Evolutionary conservation across 805 yeast species (phyloP).

Genomic region (Schwanniomyces sp.): DNA sequence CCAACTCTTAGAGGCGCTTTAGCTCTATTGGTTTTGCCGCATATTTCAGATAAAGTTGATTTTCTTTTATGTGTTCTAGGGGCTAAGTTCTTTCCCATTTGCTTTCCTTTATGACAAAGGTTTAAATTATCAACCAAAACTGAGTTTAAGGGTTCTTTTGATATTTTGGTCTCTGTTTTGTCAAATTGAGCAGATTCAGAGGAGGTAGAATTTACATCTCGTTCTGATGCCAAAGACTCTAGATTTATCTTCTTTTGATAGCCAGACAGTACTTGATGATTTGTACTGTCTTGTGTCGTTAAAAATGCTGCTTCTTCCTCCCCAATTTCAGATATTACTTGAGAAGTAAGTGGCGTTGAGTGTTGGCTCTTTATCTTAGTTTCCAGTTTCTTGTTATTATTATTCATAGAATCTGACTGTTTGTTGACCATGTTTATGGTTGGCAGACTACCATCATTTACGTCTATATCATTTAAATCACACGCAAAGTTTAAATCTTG

Average conservation of each 20-base stretch:
- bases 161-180: too few species aligned
- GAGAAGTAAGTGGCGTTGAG: neutral
- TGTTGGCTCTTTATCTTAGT: neutral
- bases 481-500: slow-evolving; percentile 5
- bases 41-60: slow-evolving; percentile 13
- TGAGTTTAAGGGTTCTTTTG: too few species aligned
- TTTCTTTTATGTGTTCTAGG: slow-evolving; percentile 2
- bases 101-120: too few species aligned
- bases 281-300: neutral
- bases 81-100: neutral
- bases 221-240: neutral
- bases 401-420: neutral
- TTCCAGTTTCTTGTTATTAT: neutral
- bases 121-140: too few species aligned
- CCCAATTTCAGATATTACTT: neutral
- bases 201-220: neutral
- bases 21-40: slow-evolving; percentile 11
- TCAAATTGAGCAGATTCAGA: too few species aligned
- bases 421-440: too few species aligned
- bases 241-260: neutral
- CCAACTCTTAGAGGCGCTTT: slow-evolving; percentile 20
- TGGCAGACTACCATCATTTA: neutral
- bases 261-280: neutral
- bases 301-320: neutral
- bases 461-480: neutral